Conservation (phyloP, 73 alveolate species). For the Tetrahymena borealis region DNA sequence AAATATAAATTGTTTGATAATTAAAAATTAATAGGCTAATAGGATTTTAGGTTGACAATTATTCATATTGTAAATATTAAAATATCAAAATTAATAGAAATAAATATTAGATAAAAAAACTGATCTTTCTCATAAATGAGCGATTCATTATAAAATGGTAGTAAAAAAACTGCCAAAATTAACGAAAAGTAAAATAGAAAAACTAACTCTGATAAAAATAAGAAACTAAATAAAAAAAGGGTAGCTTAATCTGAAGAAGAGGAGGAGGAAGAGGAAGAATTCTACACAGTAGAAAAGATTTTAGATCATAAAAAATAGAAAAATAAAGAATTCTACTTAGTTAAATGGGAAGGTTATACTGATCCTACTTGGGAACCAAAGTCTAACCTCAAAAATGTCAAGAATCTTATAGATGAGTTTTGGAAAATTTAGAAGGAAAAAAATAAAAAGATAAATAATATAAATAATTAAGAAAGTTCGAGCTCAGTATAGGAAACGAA, state of each 20-base stretch:
- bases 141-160: too few relatives aligned
- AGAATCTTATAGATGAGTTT: neutral
- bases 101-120: too few relatives aligned
- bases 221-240: neutral
- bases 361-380: neutral
- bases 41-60: too few relatives aligned
- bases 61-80: too few relatives aligned
- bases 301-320: neutral
- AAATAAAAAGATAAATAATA: neutral
- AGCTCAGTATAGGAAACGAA: neutral
- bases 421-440: neutral
- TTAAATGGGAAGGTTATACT: neutral
- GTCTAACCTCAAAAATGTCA: neutral
- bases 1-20: too few relatives aligned
- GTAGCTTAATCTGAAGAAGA: neutral
- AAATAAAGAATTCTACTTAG: neutral
- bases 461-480: neutral
- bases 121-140: too few relatives aligned
- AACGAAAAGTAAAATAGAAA: neutral
- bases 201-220: neutral
- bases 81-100: too few relatives aligned
- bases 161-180: too few relatives aligned
- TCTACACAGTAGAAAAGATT: neutral
- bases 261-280: neutral
- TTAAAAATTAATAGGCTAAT: too few relatives aligned